Base-by-base conservation (phyloP, 75 land plant genomes). In the Picea sitchensis region DNA sequence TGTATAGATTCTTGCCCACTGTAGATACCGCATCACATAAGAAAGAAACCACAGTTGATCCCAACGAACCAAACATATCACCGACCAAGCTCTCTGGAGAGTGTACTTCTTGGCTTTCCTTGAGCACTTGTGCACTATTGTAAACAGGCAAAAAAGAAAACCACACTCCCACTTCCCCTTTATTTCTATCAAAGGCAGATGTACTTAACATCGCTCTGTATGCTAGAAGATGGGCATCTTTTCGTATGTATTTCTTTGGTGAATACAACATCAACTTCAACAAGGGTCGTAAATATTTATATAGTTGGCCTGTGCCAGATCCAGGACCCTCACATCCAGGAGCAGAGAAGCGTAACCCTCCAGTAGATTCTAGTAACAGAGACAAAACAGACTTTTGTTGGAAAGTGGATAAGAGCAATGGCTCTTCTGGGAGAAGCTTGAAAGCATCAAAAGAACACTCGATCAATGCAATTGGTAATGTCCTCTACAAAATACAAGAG, bases 141-240 rank as follows among this genome's bases (percentile, higher is more conserved):
- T 76, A 88, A 57, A 84, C 82, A 76, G 93, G 91, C 62, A 94
- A 73, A 73, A 87, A 90, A 17, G 89, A 83, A 69, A 97, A 87
- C 99, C 99, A 97, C 31, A 91, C 75, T 21, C 73, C 82, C 54
- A 93, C 76, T 81, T 97, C 99, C 58, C 54, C n/a, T n/a, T 59
- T 14, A 73, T 95, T 97, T 75, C 63, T 81, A 36, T 97, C 95
- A 90, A 97, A 95, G n/a, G 95, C 99, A 77, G 91, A 90, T 68
- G 93, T 95, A 76, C 95, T 95, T 30, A 87, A 63, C 89, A 94
- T 86, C 12, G 96, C 91, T 76, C 82, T 83, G 61, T 77, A 69
- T 67, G 92, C 93, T 79, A 96, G 71, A 20, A 76, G 9, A 77
- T 81, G 84, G 31, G 91, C 88, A 67, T 86, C 82, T 57, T 89